A percentile compares a stretch with the other conserved stretches of the same genome.
Conservation (phyloP, 1,284 basidiomycete genomes). For the Cryptococcus floricola region DNA sequence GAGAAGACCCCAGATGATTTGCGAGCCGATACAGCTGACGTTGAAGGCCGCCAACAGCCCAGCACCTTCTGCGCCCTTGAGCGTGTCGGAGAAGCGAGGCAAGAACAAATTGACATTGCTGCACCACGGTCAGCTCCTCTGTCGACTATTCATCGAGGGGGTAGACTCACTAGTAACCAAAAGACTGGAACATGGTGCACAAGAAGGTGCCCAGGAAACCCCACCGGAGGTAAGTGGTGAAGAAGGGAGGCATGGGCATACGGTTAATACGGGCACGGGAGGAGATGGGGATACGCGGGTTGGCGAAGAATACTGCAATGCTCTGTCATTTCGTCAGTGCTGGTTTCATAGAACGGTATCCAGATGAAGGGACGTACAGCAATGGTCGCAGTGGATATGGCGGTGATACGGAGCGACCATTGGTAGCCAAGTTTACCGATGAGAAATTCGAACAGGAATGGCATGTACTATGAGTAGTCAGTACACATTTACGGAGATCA, state of each 20-base stretch:
- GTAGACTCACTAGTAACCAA: no score
- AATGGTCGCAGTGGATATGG: slow-evolving; percentile 10
- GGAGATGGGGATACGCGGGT: slow-evolving; percentile 22
- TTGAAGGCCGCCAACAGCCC: slow-evolving; percentile 24
- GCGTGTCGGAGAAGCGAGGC: slow-evolving; percentile 23
- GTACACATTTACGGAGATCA: no score
- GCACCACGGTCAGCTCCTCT: not conserved
- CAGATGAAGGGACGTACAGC: slow-evolving; percentile 13
- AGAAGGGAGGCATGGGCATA: slow-evolving; percentile 18
- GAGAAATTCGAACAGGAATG: slow-evolving; percentile 15
- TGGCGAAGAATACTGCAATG: slow-evolving; percentile 19
- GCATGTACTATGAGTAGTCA: slow-evolving; percentile 17
- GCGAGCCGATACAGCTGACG: slow-evolving; percentile 18
- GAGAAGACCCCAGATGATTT: slow-evolving; percentile 22
- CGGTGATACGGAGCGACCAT: slow-evolving; percentile 21
- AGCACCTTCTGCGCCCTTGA: slow-evolving; percentile 13
- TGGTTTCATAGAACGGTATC: not conserved
- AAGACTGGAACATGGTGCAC: no score
- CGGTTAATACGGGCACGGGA: slow-evolving; percentile 3
- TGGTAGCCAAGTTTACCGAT: slow-evolving; percentile 15
- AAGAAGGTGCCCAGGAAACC: slow-evolving; percentile 12
- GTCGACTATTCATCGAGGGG: not conserved
- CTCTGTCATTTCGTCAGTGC: slow-evolving; percentile 3
- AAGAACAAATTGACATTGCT: slow-evolving; percentile 28
- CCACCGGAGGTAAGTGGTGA: slow-evolving; percentile 12